Conservation (phyloP, 2,329 filamentous ascomycete genomes). For the Fusarium citri region DNA sequence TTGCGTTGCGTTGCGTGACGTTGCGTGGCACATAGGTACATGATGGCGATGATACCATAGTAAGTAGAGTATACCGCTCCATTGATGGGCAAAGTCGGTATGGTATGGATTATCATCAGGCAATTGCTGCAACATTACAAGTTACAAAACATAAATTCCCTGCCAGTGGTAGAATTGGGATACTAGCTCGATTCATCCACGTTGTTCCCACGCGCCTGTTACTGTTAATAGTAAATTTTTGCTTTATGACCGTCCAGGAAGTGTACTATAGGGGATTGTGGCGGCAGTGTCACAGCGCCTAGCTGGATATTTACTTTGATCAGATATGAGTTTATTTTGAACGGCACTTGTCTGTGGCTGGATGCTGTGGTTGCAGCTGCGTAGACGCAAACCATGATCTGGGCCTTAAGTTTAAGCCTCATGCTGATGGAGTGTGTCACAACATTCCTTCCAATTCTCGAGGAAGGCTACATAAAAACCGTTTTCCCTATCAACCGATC, state of each 20-base stretch:
- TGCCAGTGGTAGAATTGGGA: neutral
- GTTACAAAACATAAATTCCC: constrained; percentile 5
- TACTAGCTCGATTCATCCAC: constrained; percentile 1
- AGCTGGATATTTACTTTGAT: neutral
- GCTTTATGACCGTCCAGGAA: neutral
- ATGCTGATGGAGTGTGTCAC: constrained; percentile 24
- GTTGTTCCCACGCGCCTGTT: constrained; percentile 24
- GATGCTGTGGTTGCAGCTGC: constrained; percentile 6
- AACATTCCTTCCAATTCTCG: constrained; percentile 26
- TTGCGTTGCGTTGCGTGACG: no score
- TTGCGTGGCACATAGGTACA: constrained; percentile 23
- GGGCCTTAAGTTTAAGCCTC: constrained; percentile 23
- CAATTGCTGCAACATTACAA: constrained; percentile 10
- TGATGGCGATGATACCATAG: neutral
- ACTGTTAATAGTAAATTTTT: neutral
- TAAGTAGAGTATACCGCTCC: neutral
- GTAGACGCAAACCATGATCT: constrained; percentile 17
- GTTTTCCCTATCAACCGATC: constrained; percentile 11
- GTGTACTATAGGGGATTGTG: neutral
- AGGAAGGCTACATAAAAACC: constrained; percentile 9
- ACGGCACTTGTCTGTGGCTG: constrained; percentile 13
- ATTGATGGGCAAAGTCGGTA: constrained; percentile 13
- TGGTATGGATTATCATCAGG: constrained; percentile 19
- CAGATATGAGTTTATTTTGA: constrained; percentile 8
- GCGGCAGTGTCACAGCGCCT: constrained; percentile 11